Evolutionary conservation across 345 rosid species (phyloP).

Genomic region (Geranium rotundifolium): DNA sequence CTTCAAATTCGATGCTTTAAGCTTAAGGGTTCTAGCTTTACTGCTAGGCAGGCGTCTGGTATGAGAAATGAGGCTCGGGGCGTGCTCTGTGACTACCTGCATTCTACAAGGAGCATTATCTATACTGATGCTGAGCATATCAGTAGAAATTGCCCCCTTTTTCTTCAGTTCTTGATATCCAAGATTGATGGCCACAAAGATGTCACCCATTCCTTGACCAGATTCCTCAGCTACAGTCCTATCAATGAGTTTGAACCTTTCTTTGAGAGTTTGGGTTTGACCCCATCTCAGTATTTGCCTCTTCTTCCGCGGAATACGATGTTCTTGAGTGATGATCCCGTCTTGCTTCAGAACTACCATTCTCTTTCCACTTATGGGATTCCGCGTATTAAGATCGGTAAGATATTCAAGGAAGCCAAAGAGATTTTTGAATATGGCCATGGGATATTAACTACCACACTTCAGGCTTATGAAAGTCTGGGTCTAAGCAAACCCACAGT

Average conservation of each 20-base stretch:
- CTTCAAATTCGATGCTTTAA: too few relatives aligned
- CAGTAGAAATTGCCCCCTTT: conserved; percentile 62
- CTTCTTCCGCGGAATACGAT: conserved; percentile 42
- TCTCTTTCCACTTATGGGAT: conserved; percentile 55
- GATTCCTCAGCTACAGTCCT: conserved; percentile 61
- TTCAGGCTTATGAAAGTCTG: conserved; percentile 45
- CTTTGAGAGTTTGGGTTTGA: conserved; percentile 77
- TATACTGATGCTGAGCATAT: conserved; percentile 74
- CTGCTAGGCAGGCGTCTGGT: too few relatives aligned
- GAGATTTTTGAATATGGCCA: conserved; percentile 39
- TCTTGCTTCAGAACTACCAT: conserved; percentile 59
- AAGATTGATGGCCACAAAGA: conserved; percentile 39
- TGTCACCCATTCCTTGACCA: conserved; percentile 30
- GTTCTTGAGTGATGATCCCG: conserved; percentile 42
- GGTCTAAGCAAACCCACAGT: conserved; percentile 44
- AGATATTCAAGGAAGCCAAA: conserved; percentile 48
- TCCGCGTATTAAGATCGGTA: conserved; percentile 60
- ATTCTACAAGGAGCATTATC: conserved; percentile 44
- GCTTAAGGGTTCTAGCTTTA: too few relatives aligned
- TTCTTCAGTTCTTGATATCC: conserved; percentile 36
- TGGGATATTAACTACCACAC: conserved; percentile 36
- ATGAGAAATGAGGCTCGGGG: conserved; percentile 38
- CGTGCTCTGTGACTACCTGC: conserved; percentile 70
- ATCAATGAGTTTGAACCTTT: conserved; percentile 88
- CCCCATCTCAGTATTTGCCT: conserved; percentile 25